These are phyloP conservation scores for Cladorrhinum sp. DNA, from an alignment of 2,329 filamentous ascomycete genomes.

Conservation along the genomic window DNA sequence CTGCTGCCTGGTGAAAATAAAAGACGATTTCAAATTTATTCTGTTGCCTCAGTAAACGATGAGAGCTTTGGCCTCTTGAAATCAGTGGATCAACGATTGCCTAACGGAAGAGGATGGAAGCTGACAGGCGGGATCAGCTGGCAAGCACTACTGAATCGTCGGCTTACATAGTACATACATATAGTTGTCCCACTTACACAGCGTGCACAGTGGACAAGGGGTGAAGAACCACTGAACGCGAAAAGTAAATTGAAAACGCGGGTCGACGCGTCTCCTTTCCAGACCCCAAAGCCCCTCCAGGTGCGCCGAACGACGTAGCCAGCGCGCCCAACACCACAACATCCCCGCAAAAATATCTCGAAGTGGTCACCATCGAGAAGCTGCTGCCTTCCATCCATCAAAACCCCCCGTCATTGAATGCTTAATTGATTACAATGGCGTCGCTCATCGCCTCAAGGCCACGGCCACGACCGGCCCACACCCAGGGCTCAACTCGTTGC, in stretches of 20 bases:
- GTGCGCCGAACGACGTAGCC: background rate
- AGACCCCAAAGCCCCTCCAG: background rate
- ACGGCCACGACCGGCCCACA: conserved; percentile 69
- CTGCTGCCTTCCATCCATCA: background rate
- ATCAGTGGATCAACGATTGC: conserved; percentile 9
- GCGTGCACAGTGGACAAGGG: background rate
- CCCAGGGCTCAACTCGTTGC: conserved; percentile 80
- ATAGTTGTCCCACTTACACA: background rate
- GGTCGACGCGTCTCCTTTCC: conserved; percentile 21
- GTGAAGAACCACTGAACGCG: conserved; percentile 7
- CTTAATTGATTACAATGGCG: conserved; percentile 32
- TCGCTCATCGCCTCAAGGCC: conserved; percentile 46
- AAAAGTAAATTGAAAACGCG: conserved; percentile 22
- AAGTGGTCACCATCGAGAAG: background rate
- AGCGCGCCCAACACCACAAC: background rate
- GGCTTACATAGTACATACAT: too few species aligned
- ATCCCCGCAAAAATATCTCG: background rate
- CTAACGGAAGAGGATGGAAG: conserved; percentile 14
- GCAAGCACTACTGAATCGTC: background rate
- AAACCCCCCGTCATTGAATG: conserved; percentile 2
- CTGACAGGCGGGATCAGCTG: conserved; percentile 17
- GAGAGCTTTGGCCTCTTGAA: background rate
- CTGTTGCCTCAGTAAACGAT: conserved; percentile 14
- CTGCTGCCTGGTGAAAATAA: conserved; percentile 10
- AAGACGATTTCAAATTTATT: background rate